Percentiles rank a stretch among this genome's conserved stretches.
Evolutionary conservation across 495 filamentous ascomycete species (phyloP).

Genomic region (Penicillium ochrochloron): DNA sequence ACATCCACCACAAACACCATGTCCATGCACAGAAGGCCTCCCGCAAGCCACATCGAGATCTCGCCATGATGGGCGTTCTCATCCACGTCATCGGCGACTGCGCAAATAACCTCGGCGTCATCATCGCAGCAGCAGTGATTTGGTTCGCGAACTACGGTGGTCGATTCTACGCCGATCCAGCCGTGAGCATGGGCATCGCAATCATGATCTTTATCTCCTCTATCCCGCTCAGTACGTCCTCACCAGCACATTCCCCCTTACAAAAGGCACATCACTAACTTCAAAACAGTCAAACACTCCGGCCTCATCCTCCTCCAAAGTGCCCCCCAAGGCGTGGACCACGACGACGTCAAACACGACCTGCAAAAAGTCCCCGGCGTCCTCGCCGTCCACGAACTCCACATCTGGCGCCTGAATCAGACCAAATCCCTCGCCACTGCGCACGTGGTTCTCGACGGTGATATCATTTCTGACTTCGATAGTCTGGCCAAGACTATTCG

Average conservation of each 20-base stretch:
- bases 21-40: conserved; percentile 1
- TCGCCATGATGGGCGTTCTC: conserved; percentile 52
- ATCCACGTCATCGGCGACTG: conserved; percentile 53
- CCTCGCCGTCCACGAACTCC: conserved; percentile 48
- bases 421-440: conserved; percentile 49
- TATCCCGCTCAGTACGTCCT: conserved; percentile 39
- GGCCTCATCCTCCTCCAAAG: conserved; percentile 75
- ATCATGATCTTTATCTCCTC: conserved; percentile 50
- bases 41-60: conserved; percentile 27
- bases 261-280: conserved; percentile 26
- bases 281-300: conserved; percentile 32
- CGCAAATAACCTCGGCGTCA: conserved; percentile 53
- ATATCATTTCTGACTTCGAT: conserved; percentile 35
- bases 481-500: conserved; percentile 40
- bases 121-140: conserved; percentile 47
- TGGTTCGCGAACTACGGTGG: conserved; percentile 42
- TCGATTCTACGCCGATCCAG: conserved; percentile 53
- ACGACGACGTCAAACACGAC: conserved; percentile 77
- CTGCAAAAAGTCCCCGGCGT: conserved; percentile 48
- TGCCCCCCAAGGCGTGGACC: conserved; percentile 72
- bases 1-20: conserved; percentile 17
- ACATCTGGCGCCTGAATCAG: conserved; percentile 54
- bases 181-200: conserved; percentile 48
- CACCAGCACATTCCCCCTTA: too few species aligned
- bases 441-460: conserved; percentile 41